Evolutionary conservation across 495 filamentous ascomycete species (phyloP), one percentile per base, ranked within the genome.

Genomic region (Annulohypoxylon maeteangense): DNA sequence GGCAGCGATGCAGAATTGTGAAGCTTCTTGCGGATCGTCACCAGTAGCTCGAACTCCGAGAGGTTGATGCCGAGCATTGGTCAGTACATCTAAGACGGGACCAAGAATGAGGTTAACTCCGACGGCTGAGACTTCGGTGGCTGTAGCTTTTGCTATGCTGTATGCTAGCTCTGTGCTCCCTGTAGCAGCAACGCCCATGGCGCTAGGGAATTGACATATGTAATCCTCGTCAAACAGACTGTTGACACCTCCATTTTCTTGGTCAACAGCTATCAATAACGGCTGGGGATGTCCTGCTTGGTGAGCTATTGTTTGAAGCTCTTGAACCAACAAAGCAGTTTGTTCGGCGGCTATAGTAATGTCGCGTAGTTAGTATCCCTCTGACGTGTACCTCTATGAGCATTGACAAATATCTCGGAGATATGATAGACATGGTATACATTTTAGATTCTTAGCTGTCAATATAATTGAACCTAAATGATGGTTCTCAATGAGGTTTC

Each of bases 181-280:
- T 8, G 93, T 93, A 1, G 93, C 93, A 16, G 93, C 92, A 67
- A 96, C 86, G 32, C 93, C 93, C 93, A 97, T 97, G 53, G 92
- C 90, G 70, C 91, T 94, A 16, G 93, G 93, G 69, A 94, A 97
- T 75, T 97, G 93, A 64, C 92, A 91, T 70, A 97, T 92, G 78
- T 92, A 94, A 65, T 93, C 91, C 69, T 95, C 92, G 81, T 97
- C 93, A 75, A 93, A 97, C 14, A 97, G 84, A 78, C 92, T 95
- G 81, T 97, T 97, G 74, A 97, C 93, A 3, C 93, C 93, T 51
- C 93, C 93, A 91, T 97, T 97, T 78, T 97, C 93, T 74, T 97
- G 93, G 76, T 97, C 93, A 36, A 97, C 75, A 12, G 91, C 92
- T 72, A 97, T 97, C 61, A 93, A 82, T 25, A 97, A 81, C 11